Evolutionary conservation across 208 protist genomes (phyloP), one percentile per base, ranked within the genome.

Genomic region (Acanthamoeba comandoni): DNA sequence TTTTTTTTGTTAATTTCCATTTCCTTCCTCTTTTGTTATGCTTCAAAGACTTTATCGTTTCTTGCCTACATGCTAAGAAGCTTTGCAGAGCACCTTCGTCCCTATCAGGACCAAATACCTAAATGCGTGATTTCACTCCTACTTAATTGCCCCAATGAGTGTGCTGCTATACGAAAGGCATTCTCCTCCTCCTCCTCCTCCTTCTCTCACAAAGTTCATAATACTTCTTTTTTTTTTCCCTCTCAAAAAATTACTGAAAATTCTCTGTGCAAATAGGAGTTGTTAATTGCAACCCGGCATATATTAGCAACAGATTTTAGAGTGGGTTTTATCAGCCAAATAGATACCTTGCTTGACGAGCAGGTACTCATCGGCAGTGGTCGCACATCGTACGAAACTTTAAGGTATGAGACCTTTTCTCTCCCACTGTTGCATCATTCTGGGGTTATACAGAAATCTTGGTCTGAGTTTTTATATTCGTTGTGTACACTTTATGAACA

Each of bases 261-360:
- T 43, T 43, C n/a, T n/a, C 57, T 26, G 5, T 26, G 57, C 57
- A 26, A n/a, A 26, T 96, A 96, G 80, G 95, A 96, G 52, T 55
- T 96, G 26, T 64, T 97, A n/a, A 64, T 96, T 49, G 95, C 96
- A 2, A 96, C 94, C 17, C 82, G 96, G 11, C 96, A 97, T 71
- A 96, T 97, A 24, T 89, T 97, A 12, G 87, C 93, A 7, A 96
- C 94, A 2, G 95, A 96, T 31, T 96, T 97, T 73, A 94, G 95
- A 35, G 51, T 62, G 9, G 91, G 86, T 13, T 97, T 97, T 60
- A 77, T 96, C 55, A n/a, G 35, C 29, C 91, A 96, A 43, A 94
- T 97, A 26, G 95, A 97, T 53, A 77, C 91, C 5, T 65, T 97
- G 9, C 88, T 97, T 11, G 91, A 97, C 49, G 96, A 97, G 53